Percentiles rank a stretch among this genome's conserved stretches.
phyloP scores from a whole-genome alignment of 305 asterid genomes.

The Solanum hybrid region DNA sequence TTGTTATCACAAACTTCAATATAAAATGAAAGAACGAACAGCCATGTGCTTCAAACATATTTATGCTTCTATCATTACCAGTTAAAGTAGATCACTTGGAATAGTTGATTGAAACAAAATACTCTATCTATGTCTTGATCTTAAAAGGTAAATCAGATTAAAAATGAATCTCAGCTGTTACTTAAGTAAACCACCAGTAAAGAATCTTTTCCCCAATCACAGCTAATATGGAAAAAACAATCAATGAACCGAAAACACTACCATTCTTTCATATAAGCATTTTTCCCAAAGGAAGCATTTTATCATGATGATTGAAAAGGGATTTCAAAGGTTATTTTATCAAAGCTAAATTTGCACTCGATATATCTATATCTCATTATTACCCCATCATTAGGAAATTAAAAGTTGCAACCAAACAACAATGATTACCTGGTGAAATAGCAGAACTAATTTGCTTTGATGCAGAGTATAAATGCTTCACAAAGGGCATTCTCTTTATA shows the following conservation, averaged over 20 bases:
- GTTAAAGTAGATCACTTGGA: not conserved
- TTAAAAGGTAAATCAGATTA: not conserved
- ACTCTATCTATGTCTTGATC: not conserved
- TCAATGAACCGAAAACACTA: not conserved
- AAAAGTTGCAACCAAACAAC: not conserved
- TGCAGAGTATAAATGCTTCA: conserved; percentile 78
- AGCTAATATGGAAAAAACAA: not conserved
- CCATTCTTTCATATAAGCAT: not conserved
- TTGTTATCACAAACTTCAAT: not conserved
- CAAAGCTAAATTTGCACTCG: not conserved
- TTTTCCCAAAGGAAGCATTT: not conserved
- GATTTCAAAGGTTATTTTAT: not conserved
- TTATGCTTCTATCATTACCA: not conserved
- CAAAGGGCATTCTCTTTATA: conserved; percentile 86
- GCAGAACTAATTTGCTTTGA: conserved; percentile 93
- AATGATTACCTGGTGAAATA: conserved; percentile 70
- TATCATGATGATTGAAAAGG: not conserved
- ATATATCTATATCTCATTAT: not conserved
- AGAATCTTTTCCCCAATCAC: not conserved
- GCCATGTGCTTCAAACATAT: not conserved
- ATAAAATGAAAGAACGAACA: not conserved
- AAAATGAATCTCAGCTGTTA: not conserved
- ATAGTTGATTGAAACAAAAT: not conserved
- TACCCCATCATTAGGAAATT: not conserved
- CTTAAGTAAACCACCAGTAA: not conserved